phyloP scores from a whole-genome alignment of 192 early-diverging fungal genomes.

The Endogone sp. region DNA sequence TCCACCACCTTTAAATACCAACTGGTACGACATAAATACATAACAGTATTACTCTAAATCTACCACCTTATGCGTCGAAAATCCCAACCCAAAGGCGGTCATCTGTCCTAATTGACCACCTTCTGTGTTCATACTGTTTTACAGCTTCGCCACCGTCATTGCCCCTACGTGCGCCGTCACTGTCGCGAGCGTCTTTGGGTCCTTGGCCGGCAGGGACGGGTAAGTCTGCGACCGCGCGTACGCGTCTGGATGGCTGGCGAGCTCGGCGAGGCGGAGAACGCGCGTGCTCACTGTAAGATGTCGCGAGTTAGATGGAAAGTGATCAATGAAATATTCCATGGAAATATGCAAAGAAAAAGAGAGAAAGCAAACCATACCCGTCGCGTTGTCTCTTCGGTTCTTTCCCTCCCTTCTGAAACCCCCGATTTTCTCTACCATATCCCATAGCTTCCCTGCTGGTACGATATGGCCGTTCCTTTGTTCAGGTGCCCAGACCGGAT shows the following conservation, averaged over 20 bases:
- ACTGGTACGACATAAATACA: background rate
- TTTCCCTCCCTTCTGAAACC: constrained; percentile 80
- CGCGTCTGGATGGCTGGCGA: constrained; percentile 33
- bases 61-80: too few relatives aligned
- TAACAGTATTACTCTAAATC: background rate
- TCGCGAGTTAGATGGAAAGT: background rate
- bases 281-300: constrained; percentile 42
- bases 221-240: constrained; percentile 10
- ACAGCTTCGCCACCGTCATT: too few relatives aligned
- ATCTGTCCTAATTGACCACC: too few relatives aligned
- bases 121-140: too few relatives aligned
- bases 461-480: constrained; percentile 39
- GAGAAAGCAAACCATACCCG: constrained; percentile 36
- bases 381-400: constrained; percentile 78
- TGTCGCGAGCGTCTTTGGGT: background rate
- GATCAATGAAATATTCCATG: background rate
- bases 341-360: background rate
- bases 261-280: constrained; percentile 49
- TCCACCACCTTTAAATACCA: background rate
- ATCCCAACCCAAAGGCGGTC: too few relatives aligned
- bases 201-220: background rate
- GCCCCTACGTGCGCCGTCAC: background rate
- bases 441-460: constrained; percentile 67
- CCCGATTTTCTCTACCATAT: constrained; percentile 76
- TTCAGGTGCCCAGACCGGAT: constrained; percentile 42